Base-by-base conservation (phyloP, 2,329 filamentous ascomycete genomes). In the Clathrospora elynae region DNA sequence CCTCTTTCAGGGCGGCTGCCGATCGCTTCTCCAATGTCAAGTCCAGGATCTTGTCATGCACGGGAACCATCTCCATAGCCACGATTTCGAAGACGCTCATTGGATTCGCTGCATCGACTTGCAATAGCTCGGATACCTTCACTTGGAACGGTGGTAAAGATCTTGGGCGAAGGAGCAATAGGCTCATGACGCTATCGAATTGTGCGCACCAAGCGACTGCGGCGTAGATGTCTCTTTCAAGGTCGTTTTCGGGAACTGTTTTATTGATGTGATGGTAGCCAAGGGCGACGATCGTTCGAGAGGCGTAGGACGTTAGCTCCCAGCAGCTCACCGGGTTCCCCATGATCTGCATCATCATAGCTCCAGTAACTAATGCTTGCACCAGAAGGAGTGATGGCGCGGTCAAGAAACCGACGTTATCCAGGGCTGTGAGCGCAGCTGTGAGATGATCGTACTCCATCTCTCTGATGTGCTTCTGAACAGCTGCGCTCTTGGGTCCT, bases 321-420 rank as follows among this genome's bases (percentile, higher is more conserved):
- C 63, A 68, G 28, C 63, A 67, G 14, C 52, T 59, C 10, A 51
- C 51, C 2, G 64, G 59, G n/a, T 68, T 67, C 2, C 65, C 65
- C 6, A 66, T 54, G 9, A 66, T 61, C 31, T 67, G 62, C 57
- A 67, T 61, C 33, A 67, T 52, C 26, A 63, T 54, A 22, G 60
- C 59, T 1, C 63, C 65, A 6, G 62, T 61, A 8, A 68, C 50
- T 19, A 68, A 43, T 1, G 51, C 64, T 26, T 67, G 65, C 8
- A 62, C 55, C 3, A 68, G 28, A 8, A 64, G 41, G 7, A 68
- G 39, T 1, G 58, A 65, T 1, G 65, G 62, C 6, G 52, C 41
- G 6, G 49, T 58, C 34, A 67, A 36, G 26, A 66, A 56, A 31
- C 61, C 65, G 35, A 67, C 38, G 11, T 45, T 51, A 23, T 66